Conservation (phyloP, 345 rosid species). For the Eucalyptus pauciflora region DNA sequence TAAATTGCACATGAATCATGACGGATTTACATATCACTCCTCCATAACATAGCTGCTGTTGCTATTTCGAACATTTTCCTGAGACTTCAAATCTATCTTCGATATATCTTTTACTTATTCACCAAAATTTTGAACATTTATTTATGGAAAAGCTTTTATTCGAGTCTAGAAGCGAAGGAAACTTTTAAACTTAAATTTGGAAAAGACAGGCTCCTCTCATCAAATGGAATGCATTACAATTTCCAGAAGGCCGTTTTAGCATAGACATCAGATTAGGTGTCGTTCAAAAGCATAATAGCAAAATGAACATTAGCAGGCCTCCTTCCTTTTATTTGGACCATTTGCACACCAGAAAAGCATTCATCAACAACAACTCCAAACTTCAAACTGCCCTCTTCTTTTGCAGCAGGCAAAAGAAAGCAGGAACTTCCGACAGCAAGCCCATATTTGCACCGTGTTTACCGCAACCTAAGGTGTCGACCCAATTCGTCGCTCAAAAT, state of each 20-base stretch:
- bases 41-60: background rate
- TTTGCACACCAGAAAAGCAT: background rate
- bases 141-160: background rate
- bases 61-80: background rate
- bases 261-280: background rate
- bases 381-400: background rate
- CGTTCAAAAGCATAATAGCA: background rate
- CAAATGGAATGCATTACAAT: background rate
- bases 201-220: background rate
- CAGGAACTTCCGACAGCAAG: background rate
- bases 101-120: background rate
- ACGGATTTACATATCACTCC: background rate
- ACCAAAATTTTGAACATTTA: background rate
- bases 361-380: background rate
- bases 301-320: background rate
- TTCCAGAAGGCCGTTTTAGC: background rate
- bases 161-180: background rate
- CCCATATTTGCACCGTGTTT: background rate
- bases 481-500: background rate
- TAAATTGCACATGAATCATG: background rate
- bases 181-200: background rate
- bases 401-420: background rate
- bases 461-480: background rate
- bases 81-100: background rate
- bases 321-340: background rate